phyloP scores from a whole-genome alignment of 164 flowering plant species.

The Vitis labrusca region DNA sequence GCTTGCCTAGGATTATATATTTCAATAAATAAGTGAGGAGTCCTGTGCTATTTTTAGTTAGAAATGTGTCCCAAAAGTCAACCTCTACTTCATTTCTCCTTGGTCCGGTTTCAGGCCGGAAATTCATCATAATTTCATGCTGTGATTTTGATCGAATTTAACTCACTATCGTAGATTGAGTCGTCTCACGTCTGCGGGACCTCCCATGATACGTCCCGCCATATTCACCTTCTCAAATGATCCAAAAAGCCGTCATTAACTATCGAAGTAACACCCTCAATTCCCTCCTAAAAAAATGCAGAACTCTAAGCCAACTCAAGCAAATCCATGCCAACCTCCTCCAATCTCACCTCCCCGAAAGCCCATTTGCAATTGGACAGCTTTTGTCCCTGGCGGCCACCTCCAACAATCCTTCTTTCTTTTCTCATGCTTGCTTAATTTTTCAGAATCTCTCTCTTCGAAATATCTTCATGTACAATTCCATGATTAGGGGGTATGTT shows the following conservation, averaged over 20 bases:
- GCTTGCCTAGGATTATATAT: no score
- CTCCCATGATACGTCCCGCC: neutral
- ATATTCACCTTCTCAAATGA: conserved; percentile 17
- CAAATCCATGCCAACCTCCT: conserved; percentile 54
- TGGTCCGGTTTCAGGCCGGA: no score
- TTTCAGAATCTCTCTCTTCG: conserved; percentile 30
- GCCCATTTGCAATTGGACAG: conserved; percentile 38
- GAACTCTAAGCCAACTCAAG: conserved; percentile 53
- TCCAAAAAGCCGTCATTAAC: conserved; percentile 27
- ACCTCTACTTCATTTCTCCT: no score
- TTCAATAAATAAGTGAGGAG: no score
- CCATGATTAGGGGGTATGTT: conserved; percentile 53
- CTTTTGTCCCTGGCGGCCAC: conserved; percentile 42
- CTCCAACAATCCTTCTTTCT: conserved; percentile 33
- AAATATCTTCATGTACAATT: conserved; percentile 59
- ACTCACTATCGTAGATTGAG: no score
- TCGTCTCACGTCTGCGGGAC: no score
- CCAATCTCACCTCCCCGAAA: conserved; percentile 28
- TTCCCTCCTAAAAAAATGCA: conserved; percentile 36
- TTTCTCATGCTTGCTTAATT: conserved; percentile 37
- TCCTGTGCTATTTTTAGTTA: no score
- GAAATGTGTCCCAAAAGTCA: no score
- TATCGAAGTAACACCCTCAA: conserved; percentile 4
- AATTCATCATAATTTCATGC: no score
- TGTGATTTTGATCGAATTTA: no score